Conservation (phyloP, 352 stramenopile genomes). For the Pythium aristosporum region DNA sequence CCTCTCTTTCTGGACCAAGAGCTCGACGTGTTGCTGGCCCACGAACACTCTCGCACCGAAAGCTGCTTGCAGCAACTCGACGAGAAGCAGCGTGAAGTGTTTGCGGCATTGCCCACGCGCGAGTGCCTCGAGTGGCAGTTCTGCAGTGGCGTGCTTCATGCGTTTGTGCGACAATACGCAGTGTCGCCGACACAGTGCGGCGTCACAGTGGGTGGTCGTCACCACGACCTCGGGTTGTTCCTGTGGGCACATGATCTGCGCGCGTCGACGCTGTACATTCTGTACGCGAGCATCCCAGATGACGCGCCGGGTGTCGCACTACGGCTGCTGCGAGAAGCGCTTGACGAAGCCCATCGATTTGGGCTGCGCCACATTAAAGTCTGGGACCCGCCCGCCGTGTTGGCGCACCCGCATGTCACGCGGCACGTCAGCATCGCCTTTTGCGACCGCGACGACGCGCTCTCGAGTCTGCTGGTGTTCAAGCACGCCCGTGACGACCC, state of each 20-base stretch:
- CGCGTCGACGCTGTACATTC: slow-evolving; percentile 46
- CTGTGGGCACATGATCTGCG: slow-evolving; percentile 64
- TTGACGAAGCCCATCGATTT: slow-evolving; percentile 17
- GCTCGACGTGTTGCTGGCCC: slow-evolving; percentile 39
- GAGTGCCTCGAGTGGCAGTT: slow-evolving; percentile 72
- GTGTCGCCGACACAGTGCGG: slow-evolving; percentile 45
- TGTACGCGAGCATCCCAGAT: slow-evolving; percentile 36
- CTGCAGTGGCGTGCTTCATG: slow-evolving; percentile 53
- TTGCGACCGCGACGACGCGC: slow-evolving; percentile 38
- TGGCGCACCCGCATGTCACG: slow-evolving; percentile 30
- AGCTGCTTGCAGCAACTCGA: slow-evolving; percentile 26
- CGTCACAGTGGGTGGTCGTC: slow-evolving; percentile 32
- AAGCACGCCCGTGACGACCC: slow-evolving; percentile 17
- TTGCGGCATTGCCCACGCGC: slow-evolving; percentile 42
- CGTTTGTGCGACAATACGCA: slow-evolving; percentile 30
- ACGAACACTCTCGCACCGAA: slow-evolving; percentile 36
- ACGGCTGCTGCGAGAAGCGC: slow-evolving; percentile 26
- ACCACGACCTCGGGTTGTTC: slow-evolving; percentile 26
- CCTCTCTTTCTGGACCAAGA: slow-evolving; percentile 37
- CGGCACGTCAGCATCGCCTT: slow-evolving; percentile 33
- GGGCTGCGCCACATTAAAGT: slow-evolving; percentile 34
- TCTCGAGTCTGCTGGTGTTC: slow-evolving; percentile 65
- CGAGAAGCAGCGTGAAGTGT: slow-evolving; percentile 37
- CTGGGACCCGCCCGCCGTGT: slow-evolving; percentile 40
- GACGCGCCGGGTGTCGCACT: slow-evolving; percentile 20